Base-by-base conservation (phyloP, 2,329 filamentous ascomycete species). In the Chaetomium strumarium region DNA sequence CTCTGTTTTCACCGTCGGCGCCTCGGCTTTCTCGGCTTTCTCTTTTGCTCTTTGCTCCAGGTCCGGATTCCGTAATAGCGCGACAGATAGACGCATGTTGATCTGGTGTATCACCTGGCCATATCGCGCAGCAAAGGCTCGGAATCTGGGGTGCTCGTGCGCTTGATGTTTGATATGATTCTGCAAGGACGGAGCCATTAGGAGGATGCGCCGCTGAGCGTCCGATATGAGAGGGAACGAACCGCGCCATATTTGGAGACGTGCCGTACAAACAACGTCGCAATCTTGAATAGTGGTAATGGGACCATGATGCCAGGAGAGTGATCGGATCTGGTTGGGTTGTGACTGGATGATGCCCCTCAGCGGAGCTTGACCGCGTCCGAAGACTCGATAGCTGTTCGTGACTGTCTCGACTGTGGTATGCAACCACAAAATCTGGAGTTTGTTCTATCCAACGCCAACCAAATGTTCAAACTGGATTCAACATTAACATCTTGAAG, bases 191-290 rank as follows among this genome's bases (percentile, higher is more conserved):
- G 20, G 19, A 17, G 52, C 56, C 34, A 40, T 49, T 42, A 56
- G 50, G 24, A 31, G 51, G 37, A 20, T 10, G 39, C 16, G 30
- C 20, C 24, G 24, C 12, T 9, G 3, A 33, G 9, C 29, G 9
- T 24, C 48, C 19, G 31, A 11, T 7, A 31, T 5, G 39, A 24
- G 38, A 57, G 40, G 7, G 20, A 30, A 70, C 80, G 60, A 77
- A 85, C 82, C 51, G 83, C 82, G 64, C 82, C 82, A 73, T 85
- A 85, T 69, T 85, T 85, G 51, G 82, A 85, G 49, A 85, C 69
- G 64, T 85, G 82, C 60, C 80, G 77, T 63, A 85, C 73, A 59
- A 85, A 82, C 43, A 85, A 73, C 51, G 81, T 68, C 19, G 77
- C 82, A 59, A 85, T 79, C 70, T 86, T 86, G 70, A 86, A 86